phyloP scores from a whole-genome alignment of 1,284 basidiomycete species.

The Ustilago loliicola region DNA sequence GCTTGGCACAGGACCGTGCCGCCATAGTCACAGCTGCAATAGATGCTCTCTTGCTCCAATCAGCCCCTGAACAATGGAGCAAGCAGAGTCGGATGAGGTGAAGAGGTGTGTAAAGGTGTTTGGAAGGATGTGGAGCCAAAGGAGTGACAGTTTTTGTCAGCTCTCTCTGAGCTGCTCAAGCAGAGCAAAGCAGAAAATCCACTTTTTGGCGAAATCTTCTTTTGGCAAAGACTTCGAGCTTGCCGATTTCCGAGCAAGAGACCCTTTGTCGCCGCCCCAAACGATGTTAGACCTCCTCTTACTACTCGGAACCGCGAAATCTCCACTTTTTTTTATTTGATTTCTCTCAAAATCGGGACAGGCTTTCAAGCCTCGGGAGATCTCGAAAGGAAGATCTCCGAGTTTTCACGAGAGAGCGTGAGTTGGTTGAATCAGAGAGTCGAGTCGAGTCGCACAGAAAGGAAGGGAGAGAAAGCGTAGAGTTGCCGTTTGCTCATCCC shows the following conservation, averaged over 20 bases:
- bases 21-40: slow-evolving; percentile 13
- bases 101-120: not conserved
- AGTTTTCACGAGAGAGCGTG: slow-evolving; percentile 44
- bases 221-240: not conserved
- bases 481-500: slow-evolving; percentile 14
- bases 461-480: not conserved
- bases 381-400: slow-evolving; percentile 31
- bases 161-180: not conserved
- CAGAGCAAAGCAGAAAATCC: slow-evolving; percentile 8
- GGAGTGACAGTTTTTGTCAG: slow-evolving; percentile 8
- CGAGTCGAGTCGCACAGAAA: not conserved
- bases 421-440: slow-evolving; percentile 35
- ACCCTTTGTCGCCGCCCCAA: not conserved
- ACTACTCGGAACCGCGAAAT: slow-evolving; percentile 1
- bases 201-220: too few relatives aligned
- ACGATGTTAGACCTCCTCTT: not conserved
- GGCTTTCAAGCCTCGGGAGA: slow-evolving; percentile 16
- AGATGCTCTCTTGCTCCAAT: not conserved
- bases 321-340: too few relatives aligned
- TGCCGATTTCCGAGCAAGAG: slow-evolving; percentile 27
- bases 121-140: slow-evolving; percentile 1
- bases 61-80: not conserved
- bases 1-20: slow-evolving; percentile 29
- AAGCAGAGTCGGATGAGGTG: not conserved
- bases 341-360: not conserved